Conservation (phyloP, 208 protist genomes). For the Strigomonas culicis region DNA sequence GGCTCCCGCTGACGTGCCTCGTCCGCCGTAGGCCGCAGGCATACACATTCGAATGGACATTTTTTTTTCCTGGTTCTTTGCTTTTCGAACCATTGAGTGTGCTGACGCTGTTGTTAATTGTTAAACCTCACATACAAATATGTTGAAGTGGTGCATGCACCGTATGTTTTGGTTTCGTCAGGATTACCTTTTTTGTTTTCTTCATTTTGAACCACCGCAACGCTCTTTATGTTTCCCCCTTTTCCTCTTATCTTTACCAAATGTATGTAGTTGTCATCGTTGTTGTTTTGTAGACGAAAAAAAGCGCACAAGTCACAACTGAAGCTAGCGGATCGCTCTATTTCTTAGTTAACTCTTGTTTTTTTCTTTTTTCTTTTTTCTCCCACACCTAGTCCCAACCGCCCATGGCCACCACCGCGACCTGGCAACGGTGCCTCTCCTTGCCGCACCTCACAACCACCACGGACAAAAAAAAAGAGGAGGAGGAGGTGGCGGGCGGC, state of each 20-base stretch:
- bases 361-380: slow-evolving; percentile 3
- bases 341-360: not conserved
- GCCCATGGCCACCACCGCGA: not conserved
- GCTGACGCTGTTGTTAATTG: too few species aligned
- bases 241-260: slow-evolving; percentile 1
- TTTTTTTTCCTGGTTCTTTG: too few species aligned
- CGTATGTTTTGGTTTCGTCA: too few species aligned
- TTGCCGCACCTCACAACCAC: not conserved
- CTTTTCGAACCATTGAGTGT: too few species aligned
- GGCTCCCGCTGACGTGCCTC: too few species aligned
- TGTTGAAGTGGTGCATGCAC: too few species aligned
- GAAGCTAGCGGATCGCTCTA: not conserved
- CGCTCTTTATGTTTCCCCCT: slow-evolving; percentile 16
- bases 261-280: not conserved
- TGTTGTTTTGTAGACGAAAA: not conserved
- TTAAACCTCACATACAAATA: too few species aligned
- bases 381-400: not conserved
- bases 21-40: too few species aligned
- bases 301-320: not conserved
- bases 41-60: too few species aligned
- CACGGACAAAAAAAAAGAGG: not conserved
- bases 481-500: slow-evolving; percentile 24
- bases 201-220: too few species aligned
- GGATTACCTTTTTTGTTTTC: too few species aligned
- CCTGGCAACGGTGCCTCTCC: slow-evolving; percentile 10